Conservation (phyloP, 1,284 basidiomycete genomes). For the Phellopilus nigrolimitatus region DNA sequence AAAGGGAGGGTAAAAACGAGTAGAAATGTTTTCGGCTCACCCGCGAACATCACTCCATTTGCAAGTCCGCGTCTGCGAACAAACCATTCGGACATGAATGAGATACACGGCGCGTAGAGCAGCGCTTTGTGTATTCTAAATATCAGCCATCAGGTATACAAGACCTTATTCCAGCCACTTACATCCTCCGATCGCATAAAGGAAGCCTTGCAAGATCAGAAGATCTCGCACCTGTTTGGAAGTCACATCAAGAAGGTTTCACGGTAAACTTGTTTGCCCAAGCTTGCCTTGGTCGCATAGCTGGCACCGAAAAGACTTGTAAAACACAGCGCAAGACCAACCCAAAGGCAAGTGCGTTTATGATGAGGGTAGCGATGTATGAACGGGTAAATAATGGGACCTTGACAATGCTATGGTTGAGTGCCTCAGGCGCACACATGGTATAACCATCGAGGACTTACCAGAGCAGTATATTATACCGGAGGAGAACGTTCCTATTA, state of each 20-base stretch:
- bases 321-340: conserved; percentile 30
- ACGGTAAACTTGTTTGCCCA: conserved; percentile 14
- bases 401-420: background rate
- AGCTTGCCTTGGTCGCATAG: conserved; percentile 29
- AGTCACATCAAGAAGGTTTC: conserved; percentile 24
- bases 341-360: conserved; percentile 29
- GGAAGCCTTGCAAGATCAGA: conserved; percentile 34
- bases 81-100: conserved; percentile 42
- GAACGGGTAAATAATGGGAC: conserved; percentile 24
- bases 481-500: conserved; percentile 31
- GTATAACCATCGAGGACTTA: conserved; percentile 21
- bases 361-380: conserved; percentile 30
- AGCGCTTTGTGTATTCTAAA: no score
- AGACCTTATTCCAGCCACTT: conserved; percentile 16
- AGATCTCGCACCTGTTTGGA: conserved; percentile 31
- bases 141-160: no score
- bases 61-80: conserved; percentile 36
- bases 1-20: background rate
- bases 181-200: conserved; percentile 37
- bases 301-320: conserved; percentile 33
- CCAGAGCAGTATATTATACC: conserved; percentile 35
- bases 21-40: conserved; percentile 21
- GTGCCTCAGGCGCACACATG: background rate
- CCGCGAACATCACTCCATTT: conserved; percentile 39
- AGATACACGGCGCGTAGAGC: conserved; percentile 33